A percentile compares a stretch with the other conserved stretches of the same genome.
Conservation (phyloP, 2,329 filamentous ascomycete species). For the Calonectria ilicicola region DNA sequence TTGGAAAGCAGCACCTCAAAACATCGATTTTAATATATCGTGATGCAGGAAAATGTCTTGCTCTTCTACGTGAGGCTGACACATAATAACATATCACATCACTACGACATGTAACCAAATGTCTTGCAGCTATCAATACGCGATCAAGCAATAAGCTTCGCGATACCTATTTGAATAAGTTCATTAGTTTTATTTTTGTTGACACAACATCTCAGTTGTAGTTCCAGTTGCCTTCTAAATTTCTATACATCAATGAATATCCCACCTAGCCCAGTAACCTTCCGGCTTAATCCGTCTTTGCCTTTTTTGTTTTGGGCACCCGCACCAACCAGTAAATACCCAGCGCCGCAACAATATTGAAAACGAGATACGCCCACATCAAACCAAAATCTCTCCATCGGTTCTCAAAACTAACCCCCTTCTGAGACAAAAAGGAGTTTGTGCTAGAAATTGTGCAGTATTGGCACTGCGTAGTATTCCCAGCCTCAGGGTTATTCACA, state of each 20-base stretch:
- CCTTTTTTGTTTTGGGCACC: conserved; percentile 43
- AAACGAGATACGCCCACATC: conserved; percentile 62
- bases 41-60: not conserved
- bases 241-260: not conserved
- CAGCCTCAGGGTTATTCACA: conserved; percentile 7
- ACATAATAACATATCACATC: not conserved
- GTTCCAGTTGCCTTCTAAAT: not conserved
- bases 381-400: conserved; percentile 68
- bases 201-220: not conserved
- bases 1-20: not conserved
- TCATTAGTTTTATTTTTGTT: not conserved
- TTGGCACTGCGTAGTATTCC: conserved; percentile 50
- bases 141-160: too few species aligned
- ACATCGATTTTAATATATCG: not conserved
- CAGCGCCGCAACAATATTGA: conserved; percentile 62
- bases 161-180: too few species aligned
- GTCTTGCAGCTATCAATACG: too few species aligned
- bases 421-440: conserved; percentile 51
- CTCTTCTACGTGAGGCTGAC: not conserved
- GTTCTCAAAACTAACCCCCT: conserved; percentile 58
- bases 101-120: too few species aligned
- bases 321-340: conserved; percentile 59
- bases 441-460: conserved; percentile 56
- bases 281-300: not conserved
- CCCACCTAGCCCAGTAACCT: not conserved